Conservation (phyloP, 805 yeast genomes). For the Saturnispora kantuleensis region DNA sequence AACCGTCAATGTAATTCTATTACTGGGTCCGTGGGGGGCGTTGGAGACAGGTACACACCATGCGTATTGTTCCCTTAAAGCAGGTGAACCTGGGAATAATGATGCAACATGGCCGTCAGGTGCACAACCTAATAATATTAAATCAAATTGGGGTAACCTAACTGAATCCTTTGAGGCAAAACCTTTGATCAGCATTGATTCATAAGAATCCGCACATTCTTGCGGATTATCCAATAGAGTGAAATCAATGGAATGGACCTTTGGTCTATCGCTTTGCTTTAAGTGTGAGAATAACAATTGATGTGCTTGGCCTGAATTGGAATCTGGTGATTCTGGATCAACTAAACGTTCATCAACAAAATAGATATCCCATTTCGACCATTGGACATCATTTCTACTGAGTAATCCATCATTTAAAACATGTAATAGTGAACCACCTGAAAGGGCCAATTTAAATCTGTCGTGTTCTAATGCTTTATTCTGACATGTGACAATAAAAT, state of each 20-base stretch:
- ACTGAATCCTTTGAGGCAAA: conserved; percentile 96
- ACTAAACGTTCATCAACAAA: conserved; percentile 96
- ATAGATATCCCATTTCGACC: conserved; percentile 93
- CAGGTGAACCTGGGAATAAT: conserved; percentile 87
- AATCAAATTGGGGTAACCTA: conserved; percentile 88
- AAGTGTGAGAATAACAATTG: conserved; percentile 69
- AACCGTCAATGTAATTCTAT: conserved; percentile 80
- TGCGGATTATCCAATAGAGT: conserved; percentile 65
- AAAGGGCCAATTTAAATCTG: conserved; percentile 82
- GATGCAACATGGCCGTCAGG: conserved; percentile 98
- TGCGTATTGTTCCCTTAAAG: conserved; percentile 79
- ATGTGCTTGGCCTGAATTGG: conserved; percentile 86
- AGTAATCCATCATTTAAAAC: conserved; percentile 82
- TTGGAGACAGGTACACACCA: conserved; percentile 92
- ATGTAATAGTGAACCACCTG: conserved; percentile 87
- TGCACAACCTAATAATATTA: conserved; percentile 89
- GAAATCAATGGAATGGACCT: conserved; percentile 77
- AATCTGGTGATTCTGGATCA: conserved; percentile 70
- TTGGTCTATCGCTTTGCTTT: conserved; percentile 47
- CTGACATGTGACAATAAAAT: conserved; percentile 85
- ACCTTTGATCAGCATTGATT: conserved; percentile 72
- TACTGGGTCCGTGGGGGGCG: conserved; percentile 82
- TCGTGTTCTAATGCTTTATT: conserved; percentile 46
- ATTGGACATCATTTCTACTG: conserved; percentile 57
- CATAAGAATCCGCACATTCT: conserved; percentile 92